These are phyloP conservation scores for Hypoxylon sp. DNA, from an alignment of 2,329 filamentous ascomycete genomes.

Conservation along the genomic window DNA sequence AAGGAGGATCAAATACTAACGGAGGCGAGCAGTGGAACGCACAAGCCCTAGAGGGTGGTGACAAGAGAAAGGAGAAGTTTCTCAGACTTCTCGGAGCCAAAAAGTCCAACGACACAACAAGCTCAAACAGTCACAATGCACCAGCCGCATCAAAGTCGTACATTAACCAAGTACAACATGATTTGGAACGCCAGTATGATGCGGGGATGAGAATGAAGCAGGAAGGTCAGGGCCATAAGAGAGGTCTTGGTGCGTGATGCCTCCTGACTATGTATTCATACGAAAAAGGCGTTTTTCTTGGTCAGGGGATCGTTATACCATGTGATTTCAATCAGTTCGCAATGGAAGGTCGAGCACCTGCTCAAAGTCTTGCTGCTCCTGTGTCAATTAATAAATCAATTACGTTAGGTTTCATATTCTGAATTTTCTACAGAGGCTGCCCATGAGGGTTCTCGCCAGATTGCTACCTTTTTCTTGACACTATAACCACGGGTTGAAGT, in stretches of 20 bases:
- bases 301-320: slow-evolving; percentile 35
- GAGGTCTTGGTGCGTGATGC: slow-evolving; percentile 59
- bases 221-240: slow-evolving; percentile 58
- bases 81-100: slow-evolving; percentile 65
- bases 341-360: too few species aligned
- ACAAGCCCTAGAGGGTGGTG: slow-evolving; percentile 58
- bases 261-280: slow-evolving; percentile 26
- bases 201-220: slow-evolving; percentile 65
- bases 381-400: slow-evolving; percentile 12
- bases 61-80: slow-evolving; percentile 63
- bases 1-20: slow-evolving; percentile 36
- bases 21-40: slow-evolving; percentile 62
- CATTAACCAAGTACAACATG: slow-evolving; percentile 51
- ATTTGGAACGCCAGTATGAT: slow-evolving; percentile 66
- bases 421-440: too few species aligned
- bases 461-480: too few species aligned
- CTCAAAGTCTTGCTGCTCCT: too few species aligned
- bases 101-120: slow-evolving; percentile 45
- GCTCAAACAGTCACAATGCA: slow-evolving; percentile 17
- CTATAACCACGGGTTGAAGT: too few species aligned
- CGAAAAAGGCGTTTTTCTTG: slow-evolving; percentile 32
- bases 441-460: too few species aligned
- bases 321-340: slow-evolving; percentile 15
- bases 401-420: slow-evolving; percentile 1
- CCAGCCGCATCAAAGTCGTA: slow-evolving; percentile 38